A percentile compares a stretch with the other conserved stretches of the same genome.
Conservation (phyloP, 2,329 filamentous ascomycete genomes). For the Venturia carpophila region DNA sequence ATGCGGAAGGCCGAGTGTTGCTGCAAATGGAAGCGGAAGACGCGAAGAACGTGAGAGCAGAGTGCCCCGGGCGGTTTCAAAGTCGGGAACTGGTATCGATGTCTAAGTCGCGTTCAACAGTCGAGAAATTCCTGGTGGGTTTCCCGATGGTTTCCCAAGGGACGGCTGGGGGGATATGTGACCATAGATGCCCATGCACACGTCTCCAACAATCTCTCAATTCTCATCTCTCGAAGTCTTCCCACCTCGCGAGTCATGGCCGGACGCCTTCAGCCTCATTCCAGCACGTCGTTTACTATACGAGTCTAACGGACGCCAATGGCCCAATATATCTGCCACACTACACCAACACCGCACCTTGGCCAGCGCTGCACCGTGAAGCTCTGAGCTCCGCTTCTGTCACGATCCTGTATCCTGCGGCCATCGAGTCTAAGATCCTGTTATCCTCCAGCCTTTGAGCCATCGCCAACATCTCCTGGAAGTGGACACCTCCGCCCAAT, state of each 20-base stretch:
- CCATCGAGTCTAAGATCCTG: not conserved
- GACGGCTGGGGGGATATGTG: too few species aligned
- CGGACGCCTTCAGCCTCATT: not conserved
- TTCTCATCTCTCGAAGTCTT: too few species aligned
- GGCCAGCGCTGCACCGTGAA: not conserved
- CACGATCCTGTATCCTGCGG: not conserved
- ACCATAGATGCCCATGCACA: too few species aligned
- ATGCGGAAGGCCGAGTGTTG: not conserved
- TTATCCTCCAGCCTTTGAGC: not conserved
- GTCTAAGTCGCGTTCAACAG: not conserved
- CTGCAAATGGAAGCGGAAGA: not conserved
- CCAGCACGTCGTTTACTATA: not conserved
- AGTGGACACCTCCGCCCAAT: not conserved
- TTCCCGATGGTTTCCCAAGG: too few species aligned
- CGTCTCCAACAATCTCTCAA: too few species aligned
- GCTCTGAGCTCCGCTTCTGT: not conserved
- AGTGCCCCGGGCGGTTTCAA: not conserved
- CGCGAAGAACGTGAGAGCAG: not conserved
- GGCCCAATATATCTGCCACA: not conserved
- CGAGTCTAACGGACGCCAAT: not conserved
- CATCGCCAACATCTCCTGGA: not conserved
- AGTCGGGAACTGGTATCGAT: not conserved
- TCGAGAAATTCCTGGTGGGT: not conserved
- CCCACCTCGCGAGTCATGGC: too few species aligned
- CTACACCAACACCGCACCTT: not conserved